Conservation (phyloP, 2,329 filamentous ascomycete genomes). For the Chalara sp. region DNA sequence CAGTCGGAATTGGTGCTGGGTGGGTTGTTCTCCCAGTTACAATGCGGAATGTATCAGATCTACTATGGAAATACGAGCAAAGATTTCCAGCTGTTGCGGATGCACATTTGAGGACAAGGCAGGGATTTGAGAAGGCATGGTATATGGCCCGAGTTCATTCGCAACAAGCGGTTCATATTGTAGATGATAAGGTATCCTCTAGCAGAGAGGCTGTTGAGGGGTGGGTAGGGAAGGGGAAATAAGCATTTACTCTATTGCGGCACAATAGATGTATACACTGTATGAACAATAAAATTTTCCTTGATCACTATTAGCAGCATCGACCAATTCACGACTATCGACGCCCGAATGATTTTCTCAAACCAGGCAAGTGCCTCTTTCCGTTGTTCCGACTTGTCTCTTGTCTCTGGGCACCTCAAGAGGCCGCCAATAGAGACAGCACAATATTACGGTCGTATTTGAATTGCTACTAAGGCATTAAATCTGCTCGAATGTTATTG, state of each 20-base stretch:
- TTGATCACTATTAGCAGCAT: background rate
- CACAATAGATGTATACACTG: background rate
- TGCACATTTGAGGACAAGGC: slow-evolving; percentile 66
- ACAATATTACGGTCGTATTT: no score
- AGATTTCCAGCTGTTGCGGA: slow-evolving; percentile 77
- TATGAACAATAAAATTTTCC: slow-evolving; percentile 1
- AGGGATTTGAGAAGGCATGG: slow-evolving; percentile 62
- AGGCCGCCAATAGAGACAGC: no score
- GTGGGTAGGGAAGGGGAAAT: slow-evolving; percentile 78
- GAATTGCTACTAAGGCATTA: no score
- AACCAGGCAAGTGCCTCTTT: no score
- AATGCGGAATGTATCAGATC: slow-evolving; percentile 78
- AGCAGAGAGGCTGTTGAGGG: slow-evolving; percentile 73
- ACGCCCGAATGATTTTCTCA: no score
- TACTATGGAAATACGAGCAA: slow-evolving; percentile 92
- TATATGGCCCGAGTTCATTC: slow-evolving; percentile 70
- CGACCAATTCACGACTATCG: no score
- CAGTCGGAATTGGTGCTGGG: slow-evolving; percentile 74
- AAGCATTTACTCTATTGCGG: background rate
- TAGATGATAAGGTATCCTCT: slow-evolving; percentile 74
- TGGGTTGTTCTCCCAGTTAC: slow-evolving; percentile 84
- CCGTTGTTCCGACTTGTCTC: no score
- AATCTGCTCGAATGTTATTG: no score
- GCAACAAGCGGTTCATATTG: slow-evolving; percentile 61
- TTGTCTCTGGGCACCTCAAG: no score